phyloP scores from a whole-genome alignment of 2,329 filamentous ascomycete species.

The Coniochaeta sp. region DNA sequence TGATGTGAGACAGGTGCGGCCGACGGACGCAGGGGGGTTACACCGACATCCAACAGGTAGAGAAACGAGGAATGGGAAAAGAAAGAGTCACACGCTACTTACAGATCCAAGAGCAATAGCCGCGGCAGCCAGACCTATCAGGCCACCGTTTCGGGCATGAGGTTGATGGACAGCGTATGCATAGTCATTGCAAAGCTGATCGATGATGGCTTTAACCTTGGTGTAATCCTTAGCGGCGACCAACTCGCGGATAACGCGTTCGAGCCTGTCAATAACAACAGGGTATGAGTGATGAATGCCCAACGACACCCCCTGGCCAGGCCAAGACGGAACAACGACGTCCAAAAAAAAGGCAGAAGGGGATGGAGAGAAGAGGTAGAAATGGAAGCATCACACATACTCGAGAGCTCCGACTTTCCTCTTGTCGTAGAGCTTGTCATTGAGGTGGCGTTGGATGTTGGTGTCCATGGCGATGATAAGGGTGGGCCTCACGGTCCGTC shows the following conservation, averaged over 20 bases:
- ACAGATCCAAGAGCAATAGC: conserved; percentile 91
- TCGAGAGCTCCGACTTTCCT: conserved; percentile 93
- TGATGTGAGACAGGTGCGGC: not conserved
- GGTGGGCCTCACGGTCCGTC: not conserved
- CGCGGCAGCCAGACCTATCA: conserved; percentile 91
- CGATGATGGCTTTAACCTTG: conserved; percentile 77
- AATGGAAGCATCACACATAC: conserved; percentile 49
- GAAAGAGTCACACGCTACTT: conserved; percentile 29
- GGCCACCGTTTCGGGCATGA: conserved; percentile 89
- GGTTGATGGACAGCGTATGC: conserved; percentile 96
- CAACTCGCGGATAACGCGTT: conserved; percentile 82
- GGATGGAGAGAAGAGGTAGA: conserved; percentile 3
- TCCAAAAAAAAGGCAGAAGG: not conserved
- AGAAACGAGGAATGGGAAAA: not conserved
- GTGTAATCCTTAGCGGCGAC: conserved; percentile 69
- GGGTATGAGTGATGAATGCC: conserved; percentile 4
- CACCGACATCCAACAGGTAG: not conserved
- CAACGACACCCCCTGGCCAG: not conserved
- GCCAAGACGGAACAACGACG: not conserved
- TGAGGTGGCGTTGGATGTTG: conserved; percentile 81
- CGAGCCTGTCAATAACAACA: conserved; percentile 52
- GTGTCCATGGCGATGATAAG: conserved; percentile 61
- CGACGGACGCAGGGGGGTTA: not conserved
- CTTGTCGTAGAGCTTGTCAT: conserved; percentile 98
- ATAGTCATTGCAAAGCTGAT: conserved; percentile 95